Evolutionary conservation across 2,329 filamentous ascomycete species (phyloP), one percentile per base, ranked within the genome.

Genomic region (Aspergillus ochraceoroseus): DNA sequence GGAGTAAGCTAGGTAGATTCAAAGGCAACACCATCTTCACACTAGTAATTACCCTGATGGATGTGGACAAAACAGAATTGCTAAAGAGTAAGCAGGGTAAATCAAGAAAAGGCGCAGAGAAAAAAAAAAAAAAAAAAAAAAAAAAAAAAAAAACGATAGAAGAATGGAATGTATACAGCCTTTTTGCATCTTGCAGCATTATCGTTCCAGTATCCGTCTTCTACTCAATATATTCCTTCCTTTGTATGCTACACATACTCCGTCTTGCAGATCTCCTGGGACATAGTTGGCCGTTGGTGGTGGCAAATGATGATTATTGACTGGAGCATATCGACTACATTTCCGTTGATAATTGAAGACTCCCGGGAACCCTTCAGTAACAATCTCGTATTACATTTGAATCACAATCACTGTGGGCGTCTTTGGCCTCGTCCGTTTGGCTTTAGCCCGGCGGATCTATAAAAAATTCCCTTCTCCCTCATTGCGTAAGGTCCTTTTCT

Each of bases 111-210:
- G 5, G 35, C 33, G 9, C 18, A 9, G 14, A 28, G 13, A 28
- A 28, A 28, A n/a, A 23, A 28, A 28, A 28, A 28, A 28, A n/a
- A 2, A 28, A 28, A 28, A 7, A 7, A n/a, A n/a, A 28, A 28
- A 13, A n/a, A 28, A 28, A 28, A 25, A 12, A 25, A 11, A 4
- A 14, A 3, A 14, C 26, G 2, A 11, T 42, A 20, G 19, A 26
- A 18, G 8, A 36, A 17, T 33, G 31, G 20, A 22, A 22, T 19
- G 38, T 46, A 27, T 31, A 8, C 40, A 36, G 32, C 36, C 18
- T 35, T 25, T 36, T 39, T 38, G 37, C 28, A 43, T 48, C 34
- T 34, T 46, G 45, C 48, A 48, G 29, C 23, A 41, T 29, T 17
- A 34, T 42, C 25, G 17, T 31, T 15, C 9, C 14, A 26, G 9